Base-by-base conservation (phyloP, 139 green algal species). In the Coelastrella sp. region DNA sequence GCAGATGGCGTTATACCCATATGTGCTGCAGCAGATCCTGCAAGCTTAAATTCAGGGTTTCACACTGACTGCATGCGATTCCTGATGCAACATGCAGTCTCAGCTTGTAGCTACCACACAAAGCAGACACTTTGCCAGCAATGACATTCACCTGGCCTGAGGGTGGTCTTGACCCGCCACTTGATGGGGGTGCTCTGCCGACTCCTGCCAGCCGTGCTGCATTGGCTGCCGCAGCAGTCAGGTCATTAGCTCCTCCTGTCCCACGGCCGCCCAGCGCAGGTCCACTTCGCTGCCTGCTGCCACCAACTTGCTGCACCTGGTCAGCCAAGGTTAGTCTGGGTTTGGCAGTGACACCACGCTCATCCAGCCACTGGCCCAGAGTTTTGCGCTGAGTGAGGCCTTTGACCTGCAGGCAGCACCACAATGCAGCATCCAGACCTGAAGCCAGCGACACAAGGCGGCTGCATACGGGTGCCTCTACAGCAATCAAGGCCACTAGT, bases 331-430 rank as follows among this genome's bases (percentile, higher is more conserved):
- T 80, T 7, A 88, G 54, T 16, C 83, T 66, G 47, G 83, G 83
- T 68, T 88, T 88, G 66, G 83, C 83, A 22, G 68, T 88, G 1
- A 88, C 83, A 59, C 83, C 83, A 14, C 83, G 83, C 6, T 88
- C 83, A 73, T 88, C 83, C 54, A 88, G 68, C 83, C 83, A 88
- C 68, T 88, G 83, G 20, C 83, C 83, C 6, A 88, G 83, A 5
- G 83, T 88, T 60, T 80, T 88, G 66, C 83, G 83, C 6, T n/a
- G 54, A 58, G 68, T 23, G 47, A 88, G 7, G 56, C 83, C 83
- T 68, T 88, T 88, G 4, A 88, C 83, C 83, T 88, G 68, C 60
- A 61, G 5, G 32, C 32, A 61, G 58, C 19, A 85, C 16, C 79
- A 73, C 54, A 65, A 23, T 5, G 22, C 47, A 83, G 5, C 73